Percentiles rank a stretch among this genome's conserved stretches.
These are phyloP conservation scores for Colletotrichum tabaci DNA, from an alignment of 2,329 filamentous ascomycete genomes.

Conservation along the genomic window DNA sequence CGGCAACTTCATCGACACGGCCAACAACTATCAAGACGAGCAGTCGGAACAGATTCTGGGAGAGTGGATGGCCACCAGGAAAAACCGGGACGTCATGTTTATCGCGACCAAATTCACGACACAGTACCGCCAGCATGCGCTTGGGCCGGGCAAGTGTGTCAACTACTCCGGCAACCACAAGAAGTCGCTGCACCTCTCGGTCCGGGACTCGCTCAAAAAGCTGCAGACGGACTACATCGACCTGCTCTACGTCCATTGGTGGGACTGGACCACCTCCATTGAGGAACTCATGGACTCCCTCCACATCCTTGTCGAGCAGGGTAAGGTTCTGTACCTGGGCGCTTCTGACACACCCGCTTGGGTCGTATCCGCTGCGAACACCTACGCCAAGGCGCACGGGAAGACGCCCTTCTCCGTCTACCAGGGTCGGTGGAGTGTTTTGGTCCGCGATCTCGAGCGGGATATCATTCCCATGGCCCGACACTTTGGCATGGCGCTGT, in stretches of 20 bases:
- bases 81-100: conserved; percentile 68
- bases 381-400: conserved; percentile 53
- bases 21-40: conserved; percentile 71
- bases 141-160: conserved; percentile 53
- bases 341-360: conserved; percentile 58
- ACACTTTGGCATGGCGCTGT: conserved; percentile 64
- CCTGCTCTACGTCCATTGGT: conserved; percentile 62
- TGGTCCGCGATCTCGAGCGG: conserved; percentile 55
- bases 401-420: conserved; percentile 57
- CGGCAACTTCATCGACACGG: conserved; percentile 79
- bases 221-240: conserved; percentile 62
- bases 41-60: conserved; percentile 72
- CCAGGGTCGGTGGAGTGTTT: conserved; percentile 57
- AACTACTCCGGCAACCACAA: conserved; percentile 62
- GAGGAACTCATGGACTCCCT: conserved; percentile 60
- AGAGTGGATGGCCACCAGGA: conserved; percentile 67
- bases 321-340: conserved; percentile 60
- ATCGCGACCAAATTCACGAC: conserved; percentile 71
- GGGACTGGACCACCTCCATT: conserved; percentile 59
- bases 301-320: conserved; percentile 57
- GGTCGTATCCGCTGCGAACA: conserved; percentile 57
- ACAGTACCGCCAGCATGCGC: conserved; percentile 57
- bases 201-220: conserved; percentile 61
- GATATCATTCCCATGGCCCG: conserved; percentile 61
- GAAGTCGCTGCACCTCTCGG: conserved; percentile 57